Conservation (phyloP, 164 flowering plant genomes). For the Vitis rotundifolia region DNA sequence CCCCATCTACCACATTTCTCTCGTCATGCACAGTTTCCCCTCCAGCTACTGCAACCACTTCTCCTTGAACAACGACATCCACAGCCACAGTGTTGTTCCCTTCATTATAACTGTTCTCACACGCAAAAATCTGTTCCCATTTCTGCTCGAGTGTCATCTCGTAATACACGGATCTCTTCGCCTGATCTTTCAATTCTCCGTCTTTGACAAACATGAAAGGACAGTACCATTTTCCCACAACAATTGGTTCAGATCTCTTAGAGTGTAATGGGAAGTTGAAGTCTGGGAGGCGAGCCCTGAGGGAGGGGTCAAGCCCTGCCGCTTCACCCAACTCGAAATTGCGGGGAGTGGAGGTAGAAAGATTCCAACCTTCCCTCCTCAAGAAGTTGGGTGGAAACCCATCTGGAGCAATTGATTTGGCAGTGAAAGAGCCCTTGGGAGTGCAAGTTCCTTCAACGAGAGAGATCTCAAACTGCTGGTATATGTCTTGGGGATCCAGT, state of each 20-base stretch:
- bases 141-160: slow-evolving; percentile 33
- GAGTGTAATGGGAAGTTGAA: slow-evolving; percentile 16
- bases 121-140: slow-evolving; percentile 32
- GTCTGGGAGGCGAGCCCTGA: slow-evolving; percentile 22
- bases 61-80: slow-evolving; percentile 20
- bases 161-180: slow-evolving; percentile 31
- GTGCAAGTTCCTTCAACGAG: slow-evolving; percentile 6
- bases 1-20: slow-evolving; percentile 11
- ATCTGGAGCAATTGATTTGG: slow-evolving; percentile 28
- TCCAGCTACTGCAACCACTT: slow-evolving; percentile 22
- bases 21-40: slow-evolving; percentile 17
- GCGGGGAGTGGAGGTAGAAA: not conserved
- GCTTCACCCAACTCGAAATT: slow-evolving; percentile 13
- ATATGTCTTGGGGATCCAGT: slow-evolving; percentile 23
- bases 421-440: slow-evolving; percentile 12
- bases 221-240: slow-evolving; percentile 36
- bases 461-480: slow-evolving; percentile 32
- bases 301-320: slow-evolving; percentile 23
- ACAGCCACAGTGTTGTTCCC: slow-evolving; percentile 15
- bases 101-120: slow-evolving; percentile 5
- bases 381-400: slow-evolving; percentile 31
- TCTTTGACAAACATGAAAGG: slow-evolving; percentile 38
- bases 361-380: slow-evolving; percentile 18
- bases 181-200: slow-evolving; percentile 10
- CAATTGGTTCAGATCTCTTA: slow-evolving; percentile 6